Percentiles rank a stretch among this genome's conserved stretches.
These are phyloP conservation scores for Candida suzukii DNA, from an alignment of 805 yeast species.

Conservation along the genomic window DNA sequence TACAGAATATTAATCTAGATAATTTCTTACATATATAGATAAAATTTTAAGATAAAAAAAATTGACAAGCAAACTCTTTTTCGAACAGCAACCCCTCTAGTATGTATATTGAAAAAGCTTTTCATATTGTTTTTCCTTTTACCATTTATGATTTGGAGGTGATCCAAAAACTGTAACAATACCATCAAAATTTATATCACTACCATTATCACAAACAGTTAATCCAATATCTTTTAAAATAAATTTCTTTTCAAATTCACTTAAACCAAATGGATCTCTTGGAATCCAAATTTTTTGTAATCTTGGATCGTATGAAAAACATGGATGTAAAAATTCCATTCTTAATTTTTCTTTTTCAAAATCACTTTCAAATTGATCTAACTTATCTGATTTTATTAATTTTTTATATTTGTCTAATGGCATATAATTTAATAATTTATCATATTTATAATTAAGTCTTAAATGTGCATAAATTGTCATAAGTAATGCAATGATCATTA, in stretches of 20 bases:
- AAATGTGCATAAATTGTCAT: conserved; percentile 53
- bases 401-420: conserved; percentile 21
- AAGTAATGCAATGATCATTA: conserved; percentile 45
- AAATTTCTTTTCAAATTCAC: conserved; percentile 16
- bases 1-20: too few relatives aligned
- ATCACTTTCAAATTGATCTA: not conserved
- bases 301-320: conserved; percentile 14
- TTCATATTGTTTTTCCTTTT: too few relatives aligned
- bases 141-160: conserved; percentile 7
- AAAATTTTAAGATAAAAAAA: too few relatives aligned
- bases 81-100: too few relatives aligned
- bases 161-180: conserved; percentile 6
- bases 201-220: conserved; percentile 12
- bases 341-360: conserved; percentile 4
- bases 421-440: conserved; percentile 26
- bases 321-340: conserved; percentile 15
- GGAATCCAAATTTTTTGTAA: conserved; percentile 20
- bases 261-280: conserved; percentile 25
- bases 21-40: too few relatives aligned
- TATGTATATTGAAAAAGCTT: too few relatives aligned
- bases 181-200: conserved; percentile 8
- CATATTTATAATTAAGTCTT: conserved; percentile 38
- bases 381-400: too few relatives aligned
- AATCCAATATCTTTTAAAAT: conserved; percentile 15
- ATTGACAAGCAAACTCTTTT: too few relatives aligned